These are phyloP conservation scores for Sphaerulina musiva DNA, from an alignment of 2,329 filamentous ascomycete species.

Conservation along the genomic window DNA sequence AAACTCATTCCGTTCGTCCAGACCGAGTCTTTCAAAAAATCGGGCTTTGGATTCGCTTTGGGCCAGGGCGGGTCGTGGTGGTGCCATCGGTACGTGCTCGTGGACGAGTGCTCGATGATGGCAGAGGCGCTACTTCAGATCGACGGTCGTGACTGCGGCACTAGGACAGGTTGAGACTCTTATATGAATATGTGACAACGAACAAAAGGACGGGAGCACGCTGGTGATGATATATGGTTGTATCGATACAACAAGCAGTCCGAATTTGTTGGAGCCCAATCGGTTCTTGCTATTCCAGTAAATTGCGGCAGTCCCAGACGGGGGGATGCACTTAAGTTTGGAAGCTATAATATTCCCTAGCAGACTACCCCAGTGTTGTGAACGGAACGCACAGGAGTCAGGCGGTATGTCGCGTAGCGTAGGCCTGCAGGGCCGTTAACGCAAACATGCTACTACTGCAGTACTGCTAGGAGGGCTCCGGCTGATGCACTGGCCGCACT, in stretches of 20 bases:
- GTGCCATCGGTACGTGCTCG: slow-evolving; percentile 23
- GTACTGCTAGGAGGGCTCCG: slow-evolving; percentile 5
- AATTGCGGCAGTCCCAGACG: slow-evolving; percentile 17
- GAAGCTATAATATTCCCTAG: slow-evolving; percentile 16
- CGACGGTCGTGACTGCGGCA: slow-evolving; percentile 1
- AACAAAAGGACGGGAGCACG: not conserved
- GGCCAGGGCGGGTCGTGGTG: slow-evolving; percentile 32
- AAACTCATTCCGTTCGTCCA: slow-evolving; percentile 35
- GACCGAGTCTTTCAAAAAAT: slow-evolving; percentile 39
- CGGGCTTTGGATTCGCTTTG: slow-evolving; percentile 42
- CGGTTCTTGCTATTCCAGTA: slow-evolving; percentile 14
- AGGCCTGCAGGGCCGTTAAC: slow-evolving; percentile 18
- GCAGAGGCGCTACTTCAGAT: slow-evolving; percentile 6
- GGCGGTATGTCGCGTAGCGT: slow-evolving; percentile 19
- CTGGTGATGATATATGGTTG: slow-evolving; percentile 5
- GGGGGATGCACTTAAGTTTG: slow-evolving; percentile 17
- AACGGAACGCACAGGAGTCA: slow-evolving; percentile 21
- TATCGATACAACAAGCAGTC: not conserved
- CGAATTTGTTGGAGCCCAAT: slow-evolving; percentile 9
- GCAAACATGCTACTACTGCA: slow-evolving; percentile 15
- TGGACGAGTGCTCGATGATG: not conserved
- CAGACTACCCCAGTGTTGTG: slow-evolving; percentile 18
- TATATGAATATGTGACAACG: not conserved
- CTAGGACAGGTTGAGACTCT: not conserved
- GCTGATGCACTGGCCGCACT: slow-evolving; percentile 17